Base-by-base conservation (phyloP, 768 basidiomycete genomes). In the Phallus indusiatus region DNA sequence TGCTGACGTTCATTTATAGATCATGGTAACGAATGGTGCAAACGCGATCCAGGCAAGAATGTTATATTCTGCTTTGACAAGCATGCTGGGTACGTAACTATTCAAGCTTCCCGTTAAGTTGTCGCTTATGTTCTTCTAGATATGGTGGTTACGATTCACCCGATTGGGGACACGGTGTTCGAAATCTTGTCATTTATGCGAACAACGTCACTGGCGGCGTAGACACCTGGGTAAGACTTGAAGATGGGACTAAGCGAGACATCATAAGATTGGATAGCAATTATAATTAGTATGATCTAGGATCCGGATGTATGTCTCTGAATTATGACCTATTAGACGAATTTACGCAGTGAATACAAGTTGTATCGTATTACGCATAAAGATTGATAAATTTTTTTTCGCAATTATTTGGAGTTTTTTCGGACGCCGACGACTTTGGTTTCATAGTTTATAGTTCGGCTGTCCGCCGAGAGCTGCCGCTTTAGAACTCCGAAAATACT, bases 21-120 rank as follows among this genome's bases (percentile, higher is more conserved):
- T 66, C 88, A 90, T 62, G 88, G 88, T 1, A 78, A 89, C 60
- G 86, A 88, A 67, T 90, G 88, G 88, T 90, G 88, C 61, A 78
- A 79, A 8, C 80, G 85, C 17, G 84, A 88, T 61, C 77, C 78
- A 1, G 76, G 75, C 3, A 81, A 81, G 61, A 71, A 80, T 46
- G 77, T 85, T 9, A 78, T 86, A 0, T 87, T 88, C 68, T 90
- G 88, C 67, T 90, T 89, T 62, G 77, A 79, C 65, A 89, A 89
- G 67, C 88, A 89, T 66, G 84, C 85, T 1, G 87, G 86, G 82
- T 86, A 63, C 12, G 66, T 67, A 49, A 33, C 1, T 5, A 9
- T 46, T 33, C 6, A 5, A 51, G n/a, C 42, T 22, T 50, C 17
- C 24, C 18, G 20, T 54, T 20, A 12, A 16, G 14, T 12, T 12